phyloP scores from a whole-genome alignment of 208 protist genomes.

The Trypanosoma vivax region DNA sequence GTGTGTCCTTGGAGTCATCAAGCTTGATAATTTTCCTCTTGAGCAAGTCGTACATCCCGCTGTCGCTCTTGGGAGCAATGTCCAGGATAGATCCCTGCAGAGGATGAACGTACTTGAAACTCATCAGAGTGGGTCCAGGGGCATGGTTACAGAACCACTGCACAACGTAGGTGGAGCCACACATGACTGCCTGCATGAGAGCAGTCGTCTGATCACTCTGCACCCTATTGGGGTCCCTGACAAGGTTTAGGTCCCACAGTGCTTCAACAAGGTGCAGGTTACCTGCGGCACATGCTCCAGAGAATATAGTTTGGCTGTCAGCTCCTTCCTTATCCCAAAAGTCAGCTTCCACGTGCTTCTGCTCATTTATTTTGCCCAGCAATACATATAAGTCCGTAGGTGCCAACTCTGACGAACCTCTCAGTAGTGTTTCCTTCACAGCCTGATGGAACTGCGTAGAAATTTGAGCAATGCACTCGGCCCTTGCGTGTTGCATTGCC shows the following conservation, averaged over 20 bases:
- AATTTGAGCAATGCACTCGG: not conserved
- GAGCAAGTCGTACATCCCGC: not conserved
- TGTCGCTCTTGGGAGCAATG: constrained; percentile 1
- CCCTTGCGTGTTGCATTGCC: not conserved
- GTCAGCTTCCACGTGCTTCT: not conserved
- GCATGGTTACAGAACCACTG: constrained; percentile 6
- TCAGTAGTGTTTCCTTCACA: not conserved
- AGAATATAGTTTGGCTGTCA: constrained; percentile 15
- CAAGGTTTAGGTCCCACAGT: constrained; percentile 3
- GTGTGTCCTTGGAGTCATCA: not conserved
- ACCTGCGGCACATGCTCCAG: constrained; percentile 8
- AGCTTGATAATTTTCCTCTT: constrained; percentile 1
- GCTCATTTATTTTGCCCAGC: constrained; percentile 1
- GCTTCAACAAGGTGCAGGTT: constrained; percentile 7
- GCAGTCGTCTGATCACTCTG: constrained; percentile 16
- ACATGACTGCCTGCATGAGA: constrained; percentile 21
- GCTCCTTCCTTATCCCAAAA: constrained; percentile 8
- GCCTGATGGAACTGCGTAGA: constrained; percentile 6
- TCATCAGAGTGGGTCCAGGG: not conserved
- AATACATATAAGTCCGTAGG: not conserved
- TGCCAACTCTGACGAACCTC: not conserved
- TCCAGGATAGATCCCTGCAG: constrained; percentile 8
- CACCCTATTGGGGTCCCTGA: constrained; percentile 11
- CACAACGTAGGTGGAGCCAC: constrained; percentile 3
- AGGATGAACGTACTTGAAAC: constrained; percentile 8